Percentiles rank a stretch among this genome's conserved stretches.
Evolutionary conservation across 495 filamentous ascomycete species (phyloP).

Genomic region (Bacidia gigantensis): DNA sequence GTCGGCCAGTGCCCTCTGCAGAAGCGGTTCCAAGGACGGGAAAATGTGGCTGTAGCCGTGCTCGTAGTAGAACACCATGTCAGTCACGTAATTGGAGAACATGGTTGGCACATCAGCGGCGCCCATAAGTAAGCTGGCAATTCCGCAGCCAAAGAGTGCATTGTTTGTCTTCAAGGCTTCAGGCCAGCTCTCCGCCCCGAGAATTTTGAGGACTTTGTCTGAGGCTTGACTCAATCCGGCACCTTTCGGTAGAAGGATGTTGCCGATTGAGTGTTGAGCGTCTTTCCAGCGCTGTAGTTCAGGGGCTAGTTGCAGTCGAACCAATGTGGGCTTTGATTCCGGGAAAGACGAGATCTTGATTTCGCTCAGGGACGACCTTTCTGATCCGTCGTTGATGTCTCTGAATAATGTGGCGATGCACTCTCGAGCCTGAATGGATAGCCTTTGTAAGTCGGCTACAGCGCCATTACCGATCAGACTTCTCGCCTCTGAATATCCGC

Average conservation of each 20-base stretch:
- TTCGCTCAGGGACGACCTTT: constrained; percentile 5
- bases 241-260: constrained; percentile 20
- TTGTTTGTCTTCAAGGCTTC: constrained; percentile 20
- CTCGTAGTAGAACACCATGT: constrained; percentile 25
- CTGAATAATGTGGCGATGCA: too few relatives aligned
- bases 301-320: constrained; percentile 14
- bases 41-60: constrained; percentile 24
- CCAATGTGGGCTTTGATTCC: constrained; percentile 8
- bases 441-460: too few relatives aligned
- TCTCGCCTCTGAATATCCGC: too few relatives aligned
- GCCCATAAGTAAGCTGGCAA: constrained; percentile 19
- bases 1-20: constrained; percentile 14
- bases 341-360: constrained; percentile 5
- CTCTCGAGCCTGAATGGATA: too few relatives aligned
- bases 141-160: constrained; percentile 20
- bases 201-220: constrained; percentile 10
- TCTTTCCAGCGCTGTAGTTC: constrained; percentile 18
- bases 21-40: constrained; percentile 18
- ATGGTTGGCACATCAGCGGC: constrained; percentile 18
- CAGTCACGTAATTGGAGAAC: constrained; percentile 22
- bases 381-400: too few relatives aligned
- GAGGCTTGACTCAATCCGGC: constrained; percentile 15
- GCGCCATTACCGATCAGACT: too few relatives aligned
- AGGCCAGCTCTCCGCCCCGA: constrained; percentile 17
- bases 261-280: constrained; percentile 13